Evolutionary conservation across 371 early-diverging fungal genomes (phyloP), one percentile per base, ranked within the genome.

Genomic region (Mucor racemosus): DNA sequence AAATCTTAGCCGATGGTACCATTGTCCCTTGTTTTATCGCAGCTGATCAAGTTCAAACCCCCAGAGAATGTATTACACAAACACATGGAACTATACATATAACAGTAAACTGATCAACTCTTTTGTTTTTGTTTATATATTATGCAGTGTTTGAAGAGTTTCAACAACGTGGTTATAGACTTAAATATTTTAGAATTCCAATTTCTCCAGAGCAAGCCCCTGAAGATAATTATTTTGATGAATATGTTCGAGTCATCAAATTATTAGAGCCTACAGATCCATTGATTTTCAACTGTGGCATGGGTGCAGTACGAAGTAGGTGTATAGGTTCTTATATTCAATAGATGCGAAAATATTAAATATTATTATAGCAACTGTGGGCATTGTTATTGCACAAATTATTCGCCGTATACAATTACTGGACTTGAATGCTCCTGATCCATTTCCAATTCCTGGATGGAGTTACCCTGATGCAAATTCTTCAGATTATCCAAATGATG

Each of bases 251-350:
- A 4, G 79, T 80, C 4, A 79, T 91, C 55, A 76, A 76, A 57
- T 54, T 56, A 0, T 57, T 80, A 26, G 54, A 71, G 13, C 76
- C 77, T 8, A 72, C 76, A 0, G 89, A 86, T 54, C 78, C 88
- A 0, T 69, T 90, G 6, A 82, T 91, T 14, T 87, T 91, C 59
- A 88, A 87, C 46, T 91, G 91, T 64, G 91, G 91, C n/a, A 87
- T 89, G 86, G 91, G 91, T 7, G 86, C 78, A n/a, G 90, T 90
- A 8, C 66, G 91, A 65, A 91, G 88, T 85, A 83, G 4, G 38
- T 38, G 11, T 3, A 7, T 38, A 7, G 1, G 7, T 38, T 38
- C 26, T 26, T 26, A 26, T 26, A 26, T 26, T 26, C 26, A 26
- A 26, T 26, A 3, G 3, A 26, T 26, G 3, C 1, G 26, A 26